Base-by-base conservation (phyloP, 2,329 filamentous ascomycete species). In the Apiospora malaysiana region DNA sequence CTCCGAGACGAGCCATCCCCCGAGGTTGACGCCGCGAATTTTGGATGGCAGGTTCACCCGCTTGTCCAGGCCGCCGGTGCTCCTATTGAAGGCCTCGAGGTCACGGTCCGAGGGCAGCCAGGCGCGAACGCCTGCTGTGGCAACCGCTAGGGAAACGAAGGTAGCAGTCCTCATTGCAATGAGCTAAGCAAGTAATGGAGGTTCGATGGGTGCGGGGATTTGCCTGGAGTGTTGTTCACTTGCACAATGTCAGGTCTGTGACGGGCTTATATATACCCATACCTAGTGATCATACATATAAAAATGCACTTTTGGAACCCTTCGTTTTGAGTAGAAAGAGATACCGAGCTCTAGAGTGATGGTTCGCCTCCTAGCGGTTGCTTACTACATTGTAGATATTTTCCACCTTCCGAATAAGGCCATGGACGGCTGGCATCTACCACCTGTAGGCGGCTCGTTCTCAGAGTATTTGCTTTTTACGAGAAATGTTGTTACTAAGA, bases 1-100 rank as follows among this genome's bases (percentile, higher is more conserved):
- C 78, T 89, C 87, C 45, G 85, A 79, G 69, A 89, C 76, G 74
- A 89, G 88, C 32, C 84, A 81, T 0, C 84, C 83, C 7, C 87
- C 86, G 10, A 88, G 78, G 75, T 89, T 89, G 70, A 89, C 87
- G 43, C 87, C 87, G 12, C 87, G 85, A 68, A 89, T 85, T 75
- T 87, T 87, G 69, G 65, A 67, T 6, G 65, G 65, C 14, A 67
- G 65, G 40, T 46, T 67, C 23, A 32, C 42, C 23, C 65, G 40
- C 65, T 46, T 67, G 40, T 66, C 63, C 12, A 67, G 65, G 56
- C 56, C 21, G 65, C 12, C 32, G 40, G n/a, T 46, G n/a, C 23
- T 67, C 25, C 65, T 67, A 40, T 67, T 67, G 65, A 67, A 67
- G n/a, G 65, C 42, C 40, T 43, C 40, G 12, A 67, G 65, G 65